Conservation (phyloP, 1,139 yeast genomes). For the Blastobotrys indianensis region DNA sequence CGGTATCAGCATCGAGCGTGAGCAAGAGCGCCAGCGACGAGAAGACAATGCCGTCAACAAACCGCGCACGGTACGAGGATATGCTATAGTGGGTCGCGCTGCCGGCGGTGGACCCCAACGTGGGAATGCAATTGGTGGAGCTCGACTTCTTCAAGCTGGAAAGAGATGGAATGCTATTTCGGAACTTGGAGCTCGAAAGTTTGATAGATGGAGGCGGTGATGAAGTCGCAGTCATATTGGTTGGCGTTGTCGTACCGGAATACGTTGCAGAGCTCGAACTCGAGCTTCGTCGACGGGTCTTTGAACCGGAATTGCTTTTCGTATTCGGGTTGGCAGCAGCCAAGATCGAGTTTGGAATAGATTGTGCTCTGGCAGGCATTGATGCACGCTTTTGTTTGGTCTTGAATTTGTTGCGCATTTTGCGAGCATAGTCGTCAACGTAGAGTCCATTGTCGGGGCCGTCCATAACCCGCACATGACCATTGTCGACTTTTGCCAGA, state of each 20-base stretch:
- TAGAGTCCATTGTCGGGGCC: slow-evolving; percentile 8
- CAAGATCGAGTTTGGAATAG: neutral
- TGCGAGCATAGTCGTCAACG: slow-evolving; percentile 14
- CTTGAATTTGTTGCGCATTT: slow-evolving; percentile 11
- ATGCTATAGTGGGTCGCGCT: slow-evolving; percentile 4
- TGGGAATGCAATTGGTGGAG: slow-evolving; percentile 2
- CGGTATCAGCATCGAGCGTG: slow-evolving; percentile 10
- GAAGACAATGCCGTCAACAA: slow-evolving; percentile 17
- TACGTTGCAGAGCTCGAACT: no score
- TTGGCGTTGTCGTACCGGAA: no score
- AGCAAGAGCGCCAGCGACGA: slow-evolving; percentile 15
- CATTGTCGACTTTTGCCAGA: slow-evolving; percentile 14
- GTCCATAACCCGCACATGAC: slow-evolving; percentile 13
- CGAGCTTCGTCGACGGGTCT: no score
- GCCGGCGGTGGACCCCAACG: slow-evolving; percentile 7
- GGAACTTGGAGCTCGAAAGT: neutral
- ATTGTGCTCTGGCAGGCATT: neutral
- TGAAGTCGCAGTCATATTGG: no score
- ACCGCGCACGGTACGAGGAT: slow-evolving; percentile 14
- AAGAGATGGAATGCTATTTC: slow-evolving; percentile 1
- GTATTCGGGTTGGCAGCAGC: slow-evolving; percentile 2
- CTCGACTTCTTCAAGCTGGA: slow-evolving; percentile 1
- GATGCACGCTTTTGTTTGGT: slow-evolving; percentile 6
- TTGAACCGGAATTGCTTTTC: neutral
- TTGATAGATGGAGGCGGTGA: neutral